Percentiles rank a stretch among this genome's conserved stretches.
phyloP scores from a whole-genome alignment of 2,329 filamentous ascomycete genomes.

The Aureobasidium sp. region DNA sequence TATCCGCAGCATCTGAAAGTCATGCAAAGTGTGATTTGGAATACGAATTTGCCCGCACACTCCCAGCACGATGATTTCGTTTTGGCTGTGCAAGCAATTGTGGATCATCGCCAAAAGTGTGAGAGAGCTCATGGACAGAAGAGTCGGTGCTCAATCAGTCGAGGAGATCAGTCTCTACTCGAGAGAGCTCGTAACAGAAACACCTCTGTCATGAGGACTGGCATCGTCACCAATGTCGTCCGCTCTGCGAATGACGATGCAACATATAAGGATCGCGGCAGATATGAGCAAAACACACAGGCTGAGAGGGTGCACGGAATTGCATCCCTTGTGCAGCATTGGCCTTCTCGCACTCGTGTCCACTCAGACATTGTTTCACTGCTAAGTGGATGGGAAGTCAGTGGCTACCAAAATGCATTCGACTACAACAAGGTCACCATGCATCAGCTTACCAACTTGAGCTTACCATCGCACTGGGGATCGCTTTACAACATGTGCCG shows the following conservation, averaged over 20 bases:
- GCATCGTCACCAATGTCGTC: not conserved
- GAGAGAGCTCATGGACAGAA: too few species aligned
- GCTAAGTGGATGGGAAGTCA: not conserved
- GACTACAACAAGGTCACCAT: not conserved
- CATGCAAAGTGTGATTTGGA: conserved; percentile 40
- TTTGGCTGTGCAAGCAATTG: conserved; percentile 17
- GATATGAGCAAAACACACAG: not conserved
- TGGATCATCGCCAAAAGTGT: conserved; percentile 16
- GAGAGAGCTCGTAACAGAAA: not conserved
- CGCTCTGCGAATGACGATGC: not conserved
- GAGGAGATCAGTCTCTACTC: not conserved
- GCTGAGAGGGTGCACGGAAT: not conserved
- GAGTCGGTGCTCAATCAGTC: too few species aligned
- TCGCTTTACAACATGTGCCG: not conserved
- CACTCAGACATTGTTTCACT: not conserved
- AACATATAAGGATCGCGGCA: not conserved
- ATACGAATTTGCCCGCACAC: conserved; percentile 27
- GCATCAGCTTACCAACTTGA: not conserved
- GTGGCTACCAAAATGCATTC: not conserved
- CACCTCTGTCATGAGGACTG: not conserved
- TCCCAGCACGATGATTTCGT: conserved; percentile 35
- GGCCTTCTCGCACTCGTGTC: not conserved
- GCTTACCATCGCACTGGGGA: not conserved
- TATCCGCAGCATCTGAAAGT: conserved; percentile 34
- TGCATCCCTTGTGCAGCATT: not conserved